Conservation (phyloP, 2,329 filamentous ascomycete species). For the Aspergillus jensenii region DNA sequence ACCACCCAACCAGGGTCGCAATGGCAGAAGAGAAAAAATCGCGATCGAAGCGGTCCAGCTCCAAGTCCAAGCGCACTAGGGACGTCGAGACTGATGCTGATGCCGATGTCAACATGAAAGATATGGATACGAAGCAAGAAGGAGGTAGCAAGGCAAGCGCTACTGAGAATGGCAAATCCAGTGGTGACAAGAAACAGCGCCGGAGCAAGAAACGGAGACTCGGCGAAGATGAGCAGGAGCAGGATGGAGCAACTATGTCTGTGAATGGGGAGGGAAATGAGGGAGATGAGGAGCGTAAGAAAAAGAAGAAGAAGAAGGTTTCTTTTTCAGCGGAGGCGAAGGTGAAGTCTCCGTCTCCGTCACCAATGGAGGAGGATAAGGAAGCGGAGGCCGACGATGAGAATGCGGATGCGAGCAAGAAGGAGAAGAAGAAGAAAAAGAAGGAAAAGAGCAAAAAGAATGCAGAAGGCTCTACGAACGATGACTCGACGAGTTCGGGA, state of each 20-base stretch:
- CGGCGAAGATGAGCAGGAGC: constrained; percentile 16
- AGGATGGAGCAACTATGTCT: constrained; percentile 4
- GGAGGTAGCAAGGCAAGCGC: neutral
- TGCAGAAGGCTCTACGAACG: constrained; percentile 21
- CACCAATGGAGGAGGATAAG: constrained; percentile 57
- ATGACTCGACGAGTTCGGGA: constrained; percentile 6
- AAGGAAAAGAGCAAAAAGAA: constrained; percentile 29
- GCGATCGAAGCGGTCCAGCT: constrained; percentile 52
- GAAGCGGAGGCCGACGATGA: constrained; percentile 30
- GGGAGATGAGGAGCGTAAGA: constrained; percentile 46
- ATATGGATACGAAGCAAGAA: neutral
- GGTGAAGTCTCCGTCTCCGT: constrained; percentile 8
- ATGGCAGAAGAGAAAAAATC: constrained; percentile 25
- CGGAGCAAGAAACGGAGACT: constrained; percentile 21
- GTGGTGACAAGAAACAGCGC: constrained; percentile 23
- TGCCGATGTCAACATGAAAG: neutral
- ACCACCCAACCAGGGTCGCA: neutral
- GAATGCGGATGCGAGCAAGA: constrained; percentile 18
- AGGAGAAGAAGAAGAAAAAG: constrained; percentile 15
- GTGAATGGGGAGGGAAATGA: constrained; percentile 13
- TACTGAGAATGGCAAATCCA: neutral
- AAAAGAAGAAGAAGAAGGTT: constrained; percentile 55
- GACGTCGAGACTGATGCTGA: constrained; percentile 10
- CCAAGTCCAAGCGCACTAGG: constrained; percentile 59
- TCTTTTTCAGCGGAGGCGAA: constrained; percentile 57